phyloP scores from a whole-genome alignment of 2,329 filamentous ascomycete species.

The Cercospora brassicicola region DNA sequence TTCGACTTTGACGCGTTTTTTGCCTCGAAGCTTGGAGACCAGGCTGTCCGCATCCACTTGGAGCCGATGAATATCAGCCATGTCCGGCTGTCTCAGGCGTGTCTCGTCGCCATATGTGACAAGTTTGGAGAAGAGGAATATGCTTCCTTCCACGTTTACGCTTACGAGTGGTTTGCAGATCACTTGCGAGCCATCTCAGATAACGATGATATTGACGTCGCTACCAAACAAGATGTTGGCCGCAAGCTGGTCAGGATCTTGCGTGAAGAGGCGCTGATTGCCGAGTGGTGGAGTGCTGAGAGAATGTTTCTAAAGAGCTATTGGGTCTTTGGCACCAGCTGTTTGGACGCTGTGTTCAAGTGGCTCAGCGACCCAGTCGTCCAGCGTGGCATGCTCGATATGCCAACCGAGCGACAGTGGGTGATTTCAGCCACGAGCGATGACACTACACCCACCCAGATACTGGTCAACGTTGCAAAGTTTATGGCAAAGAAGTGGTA shows the following conservation, averaged over 20 bases:
- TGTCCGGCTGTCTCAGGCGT: neutral
- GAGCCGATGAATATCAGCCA: neutral
- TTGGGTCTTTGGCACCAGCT: neutral
- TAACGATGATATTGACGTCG: neutral
- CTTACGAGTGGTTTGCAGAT: neutral
- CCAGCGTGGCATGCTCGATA: neutral
- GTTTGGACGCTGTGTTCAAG: neutral
- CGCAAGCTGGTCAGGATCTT: neutral
- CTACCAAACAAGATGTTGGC: neutral
- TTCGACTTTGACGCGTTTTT: neutral
- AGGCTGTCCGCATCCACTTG: neutral
- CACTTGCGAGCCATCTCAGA: neutral
- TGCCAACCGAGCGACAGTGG: neutral
- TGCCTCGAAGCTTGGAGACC: neutral
- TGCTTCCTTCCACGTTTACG: neutral
- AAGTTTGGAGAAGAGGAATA: neutral
- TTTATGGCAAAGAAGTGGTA: neutral
- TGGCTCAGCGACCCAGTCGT: neutral
- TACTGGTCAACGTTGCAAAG: neutral
- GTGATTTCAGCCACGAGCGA: neutral
- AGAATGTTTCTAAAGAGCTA: neutral
- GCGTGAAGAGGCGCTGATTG: neutral
- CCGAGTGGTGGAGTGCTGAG: neutral
- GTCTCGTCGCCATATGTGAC: neutral
- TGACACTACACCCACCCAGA: neutral